Percentiles rank a stretch among this genome's conserved stretches.
Evolutionary conservation across 177 flowering plant genomes (phyloP).

Genomic region (Telopea speciosissima): DNA sequence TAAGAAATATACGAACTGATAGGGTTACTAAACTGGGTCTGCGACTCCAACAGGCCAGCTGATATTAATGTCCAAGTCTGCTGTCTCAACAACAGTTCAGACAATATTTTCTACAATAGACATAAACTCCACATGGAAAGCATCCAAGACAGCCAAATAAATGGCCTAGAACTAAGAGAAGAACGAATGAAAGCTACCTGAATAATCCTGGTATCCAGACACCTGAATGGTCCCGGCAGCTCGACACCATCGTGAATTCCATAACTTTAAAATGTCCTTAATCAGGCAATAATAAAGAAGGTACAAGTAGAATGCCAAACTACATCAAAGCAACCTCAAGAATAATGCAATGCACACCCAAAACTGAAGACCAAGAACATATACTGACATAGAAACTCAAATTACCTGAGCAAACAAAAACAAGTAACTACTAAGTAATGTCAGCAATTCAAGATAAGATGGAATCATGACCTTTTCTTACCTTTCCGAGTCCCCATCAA

Average conservation of each 20-base stretch:
- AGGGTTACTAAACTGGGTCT: background rate
- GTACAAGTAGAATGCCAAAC: background rate
- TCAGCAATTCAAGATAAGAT: background rate
- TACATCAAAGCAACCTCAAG: background rate
- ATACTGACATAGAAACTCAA: background rate
- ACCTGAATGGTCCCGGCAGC: background rate
- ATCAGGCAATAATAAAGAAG: background rate
- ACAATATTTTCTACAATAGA: background rate
- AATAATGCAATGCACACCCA: background rate
- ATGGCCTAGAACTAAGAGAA: background rate
- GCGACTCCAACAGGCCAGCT: background rate
- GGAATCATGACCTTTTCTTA: constrained; percentile 13
- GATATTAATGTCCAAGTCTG: background rate
- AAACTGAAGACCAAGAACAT: background rate
- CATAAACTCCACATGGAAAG: background rate
- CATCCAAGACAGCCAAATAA: background rate
- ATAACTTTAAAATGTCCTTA: background rate
- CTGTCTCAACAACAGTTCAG: background rate
- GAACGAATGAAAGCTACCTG: background rate
- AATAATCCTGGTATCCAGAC: background rate
- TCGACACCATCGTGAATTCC: background rate
- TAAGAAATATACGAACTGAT: background rate
- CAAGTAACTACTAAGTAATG: background rate
- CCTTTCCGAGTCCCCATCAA: constrained; percentile 63
- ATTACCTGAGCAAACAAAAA: background rate